Percentiles rank a stretch among this genome's conserved stretches.
phyloP scores from a whole-genome alignment of 2,329 filamentous ascomycete species.

The Apiospora phragmitis region DNA sequence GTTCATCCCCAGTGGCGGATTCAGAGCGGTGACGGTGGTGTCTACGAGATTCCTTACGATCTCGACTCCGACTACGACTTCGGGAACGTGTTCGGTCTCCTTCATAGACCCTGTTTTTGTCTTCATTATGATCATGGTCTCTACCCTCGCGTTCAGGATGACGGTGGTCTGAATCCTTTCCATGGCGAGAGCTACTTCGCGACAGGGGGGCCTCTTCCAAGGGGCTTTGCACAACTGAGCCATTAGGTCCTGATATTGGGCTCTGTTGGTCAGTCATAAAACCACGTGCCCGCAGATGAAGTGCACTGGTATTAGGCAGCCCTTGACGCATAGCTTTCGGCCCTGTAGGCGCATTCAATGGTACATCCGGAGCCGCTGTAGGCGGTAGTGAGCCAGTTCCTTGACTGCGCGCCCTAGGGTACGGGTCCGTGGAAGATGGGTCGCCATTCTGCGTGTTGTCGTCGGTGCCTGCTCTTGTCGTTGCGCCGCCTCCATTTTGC shows the following conservation, averaged over 20 bases:
- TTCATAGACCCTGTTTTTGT: constrained; percentile 30
- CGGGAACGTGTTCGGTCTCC: constrained; percentile 31
- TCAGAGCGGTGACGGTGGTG: constrained; percentile 58
- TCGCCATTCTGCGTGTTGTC: constrained; percentile 32
- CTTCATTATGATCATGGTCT: constrained; percentile 31
- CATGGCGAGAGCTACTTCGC: constrained; percentile 49
- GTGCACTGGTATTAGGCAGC: constrained; percentile 76
- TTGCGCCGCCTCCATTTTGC: constrained; percentile 24
- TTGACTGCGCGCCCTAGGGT: constrained; percentile 27
- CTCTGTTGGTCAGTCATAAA: constrained; percentile 42
- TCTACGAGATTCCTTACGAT: constrained; percentile 47
- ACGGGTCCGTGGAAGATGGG: constrained; percentile 33
- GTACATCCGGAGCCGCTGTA: constrained; percentile 41
- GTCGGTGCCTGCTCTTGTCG: constrained; percentile 6
- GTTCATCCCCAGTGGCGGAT: constrained; percentile 47
- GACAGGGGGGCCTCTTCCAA: constrained; percentile 38
- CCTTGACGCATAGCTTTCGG: constrained; percentile 94
- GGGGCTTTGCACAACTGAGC: constrained; percentile 32
- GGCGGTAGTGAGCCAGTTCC: constrained; percentile 24
- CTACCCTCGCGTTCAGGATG: constrained; percentile 35
- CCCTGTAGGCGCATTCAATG: constrained; percentile 80
- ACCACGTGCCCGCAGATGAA: constrained; percentile 59
- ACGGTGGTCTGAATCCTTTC: constrained; percentile 35
- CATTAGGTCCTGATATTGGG: constrained; percentile 33
- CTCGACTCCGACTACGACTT: constrained; percentile 41